Evolutionary conservation across 2,329 filamentous ascomycete species (phyloP).

Genomic region (Pyrenophora tritici-repentis): DNA sequence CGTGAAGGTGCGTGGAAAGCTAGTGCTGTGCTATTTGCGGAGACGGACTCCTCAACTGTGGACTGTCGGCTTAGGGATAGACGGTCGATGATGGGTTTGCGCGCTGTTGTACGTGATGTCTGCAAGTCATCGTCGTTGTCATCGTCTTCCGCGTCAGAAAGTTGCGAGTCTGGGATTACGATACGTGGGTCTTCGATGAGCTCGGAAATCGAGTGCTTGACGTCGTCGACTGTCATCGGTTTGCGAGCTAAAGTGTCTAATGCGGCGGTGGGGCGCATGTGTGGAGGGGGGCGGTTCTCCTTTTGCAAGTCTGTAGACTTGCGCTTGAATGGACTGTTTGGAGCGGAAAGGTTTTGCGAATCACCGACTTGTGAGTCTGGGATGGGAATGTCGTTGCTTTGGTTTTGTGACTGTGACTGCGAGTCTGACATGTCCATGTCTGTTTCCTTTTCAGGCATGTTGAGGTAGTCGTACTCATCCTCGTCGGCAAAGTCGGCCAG

Average conservation of each 20-base stretch:
- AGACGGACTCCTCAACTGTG: constrained; percentile 32
- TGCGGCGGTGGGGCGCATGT: constrained; percentile 63
- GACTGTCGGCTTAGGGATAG: constrained; percentile 68
- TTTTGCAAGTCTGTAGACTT: constrained; percentile 51
- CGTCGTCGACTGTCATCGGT: constrained; percentile 76
- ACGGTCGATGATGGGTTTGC: constrained; percentile 68
- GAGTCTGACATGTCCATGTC: constrained; percentile 38
- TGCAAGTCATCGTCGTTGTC: constrained; percentile 19
- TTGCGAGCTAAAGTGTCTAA: constrained; percentile 62
- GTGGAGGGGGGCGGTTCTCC: constrained; percentile 58
- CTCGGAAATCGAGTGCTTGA: constrained; percentile 81
- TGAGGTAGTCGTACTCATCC: constrained; percentile 76
- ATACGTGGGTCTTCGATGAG: constrained; percentile 69
- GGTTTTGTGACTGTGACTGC: constrained; percentile 16
- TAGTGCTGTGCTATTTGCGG: constrained; percentile 47
- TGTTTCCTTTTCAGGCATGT: constrained; percentile 50
- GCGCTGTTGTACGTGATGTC: constrained; percentile 44
- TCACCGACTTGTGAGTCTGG: constrained; percentile 46
- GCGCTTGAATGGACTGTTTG: constrained; percentile 45
- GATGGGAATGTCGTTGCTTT: constrained; percentile 29
- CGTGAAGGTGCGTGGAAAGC: constrained; percentile 61
- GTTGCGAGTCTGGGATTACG: constrained; percentile 61
- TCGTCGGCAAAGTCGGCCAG: constrained; percentile 78
- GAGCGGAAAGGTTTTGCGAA: constrained; percentile 6
- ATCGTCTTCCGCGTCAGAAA: constrained; percentile 48